A percentile compares a stretch with the other conserved stretches of the same genome.
Conservation (phyloP, 306 rosid genomes). For the Sesbania bispinosa region DNA sequence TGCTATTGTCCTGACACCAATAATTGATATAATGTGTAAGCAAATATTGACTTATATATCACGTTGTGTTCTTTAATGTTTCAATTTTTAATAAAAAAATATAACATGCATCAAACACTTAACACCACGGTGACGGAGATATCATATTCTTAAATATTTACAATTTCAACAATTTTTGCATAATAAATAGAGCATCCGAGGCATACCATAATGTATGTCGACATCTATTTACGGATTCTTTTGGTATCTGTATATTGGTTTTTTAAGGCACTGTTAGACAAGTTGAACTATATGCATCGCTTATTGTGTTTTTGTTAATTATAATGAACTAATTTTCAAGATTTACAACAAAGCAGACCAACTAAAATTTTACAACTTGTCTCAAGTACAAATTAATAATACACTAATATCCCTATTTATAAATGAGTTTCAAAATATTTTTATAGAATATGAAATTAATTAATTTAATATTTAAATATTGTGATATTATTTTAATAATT, state of each 20-base stretch:
- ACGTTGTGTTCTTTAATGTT: neutral
- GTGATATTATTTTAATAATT: too few species aligned
- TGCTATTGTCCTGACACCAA: neutral
- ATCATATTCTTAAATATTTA: neutral
- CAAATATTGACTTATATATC: constrained; percentile 11
- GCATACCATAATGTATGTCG: neutral
- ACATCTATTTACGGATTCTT: neutral
- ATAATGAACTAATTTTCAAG: neutral
- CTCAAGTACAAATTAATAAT: too few species aligned
- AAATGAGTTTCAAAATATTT: too few species aligned
- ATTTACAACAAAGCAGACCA: neutral
- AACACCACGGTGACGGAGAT: neutral
- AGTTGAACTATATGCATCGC: neutral
- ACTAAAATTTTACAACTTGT: too few species aligned
- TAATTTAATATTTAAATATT: too few species aligned
- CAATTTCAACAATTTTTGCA: neutral
- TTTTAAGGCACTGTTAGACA: neutral
- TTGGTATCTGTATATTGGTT: neutral
- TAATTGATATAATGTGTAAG: constrained; percentile 20
- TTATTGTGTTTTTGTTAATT: neutral
- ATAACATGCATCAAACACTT: neutral
- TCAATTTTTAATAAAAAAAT: neutral
- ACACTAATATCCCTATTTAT: too few species aligned
- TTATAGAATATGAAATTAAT: too few species aligned
- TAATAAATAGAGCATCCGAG: neutral